Evolutionary conservation across 2,329 filamentous ascomycete species (phyloP), one percentile per base, ranked within the genome.

Genomic region (Ophiostoma ips): DNA sequence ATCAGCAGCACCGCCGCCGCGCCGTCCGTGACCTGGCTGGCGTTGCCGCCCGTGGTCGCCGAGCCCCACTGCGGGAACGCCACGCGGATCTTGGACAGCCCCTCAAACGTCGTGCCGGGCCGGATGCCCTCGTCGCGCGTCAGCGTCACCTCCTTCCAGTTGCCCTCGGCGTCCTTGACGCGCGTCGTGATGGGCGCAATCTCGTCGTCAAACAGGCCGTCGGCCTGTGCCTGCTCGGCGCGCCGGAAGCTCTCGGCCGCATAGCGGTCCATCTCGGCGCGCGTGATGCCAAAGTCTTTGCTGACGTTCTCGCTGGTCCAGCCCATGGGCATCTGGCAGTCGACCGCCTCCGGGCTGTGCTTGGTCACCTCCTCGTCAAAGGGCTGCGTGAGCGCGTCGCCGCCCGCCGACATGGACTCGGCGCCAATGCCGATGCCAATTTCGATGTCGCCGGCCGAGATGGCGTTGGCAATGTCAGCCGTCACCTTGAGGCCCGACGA

Each of bases 241-340:
- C 88, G 77, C 56, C 81, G 77, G 72, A 88, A 98, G 43, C 83
- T 88, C 71, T 94, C 87, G 10, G 84, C 84, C 0, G 92, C 87
- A 65, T 81, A 96, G 57, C 75, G 71, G 67, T 98, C 92, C 69
- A 96, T 86, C 63, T 71, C 69, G 63, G 89, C 81, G 54, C 92
- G 79, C 2, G 78, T 70, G 63, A 98, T 82, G 62, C 83, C 78
- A 66, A 96, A 96, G 69, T 96, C 92, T 46, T 79, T 79, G 59
- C 83, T 87, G 28, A 98, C 88, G 63, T 96, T 96, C 72, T 98
- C 92, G 53, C 84, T 90, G 3, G 92, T 98, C 78, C 94, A 94
- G 19, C 92, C 92, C 92, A 98, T 98, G 57, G 90, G 85, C 74
- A 88, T 79, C 79, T 90, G 79, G 73, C 88, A 92, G 69, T 96